Evolutionary conservation across 1,139 yeast genomes (phyloP).

Genomic region (Saccharomyces hybrid): DNA sequence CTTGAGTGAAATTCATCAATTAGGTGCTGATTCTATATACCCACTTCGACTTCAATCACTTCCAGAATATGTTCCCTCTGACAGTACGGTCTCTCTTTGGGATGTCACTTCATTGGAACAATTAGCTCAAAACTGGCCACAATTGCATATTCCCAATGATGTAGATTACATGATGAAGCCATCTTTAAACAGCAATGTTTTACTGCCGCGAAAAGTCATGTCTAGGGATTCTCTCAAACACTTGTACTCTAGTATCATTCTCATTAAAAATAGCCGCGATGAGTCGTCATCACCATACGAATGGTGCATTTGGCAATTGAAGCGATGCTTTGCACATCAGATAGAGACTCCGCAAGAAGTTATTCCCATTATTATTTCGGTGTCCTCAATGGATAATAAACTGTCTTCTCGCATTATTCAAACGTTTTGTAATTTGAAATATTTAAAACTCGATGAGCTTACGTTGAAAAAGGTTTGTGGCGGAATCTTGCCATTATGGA

Average conservation of each 20-base stretch:
- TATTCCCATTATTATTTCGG: neutral
- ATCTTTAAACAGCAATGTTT: neutral
- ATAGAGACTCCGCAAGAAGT: neutral
- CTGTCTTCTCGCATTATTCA: neutral
- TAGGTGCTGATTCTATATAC: neutral
- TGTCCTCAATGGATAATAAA: neutral
- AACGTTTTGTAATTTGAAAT: neutral
- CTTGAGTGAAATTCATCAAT: constrained; percentile 9
- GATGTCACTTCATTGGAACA: neutral
- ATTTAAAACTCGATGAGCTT: neutral
- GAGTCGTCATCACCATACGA: neutral
- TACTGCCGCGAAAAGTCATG: neutral
- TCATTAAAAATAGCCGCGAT: neutral
- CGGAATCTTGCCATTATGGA: neutral
- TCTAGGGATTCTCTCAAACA: neutral
- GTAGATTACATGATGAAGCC: neutral
- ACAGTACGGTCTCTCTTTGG: neutral
- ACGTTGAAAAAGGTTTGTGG: neutral
- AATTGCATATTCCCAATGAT: neutral
- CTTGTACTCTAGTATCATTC: neutral
- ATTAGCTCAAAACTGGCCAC: neutral
- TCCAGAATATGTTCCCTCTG: neutral
- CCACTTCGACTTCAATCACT: neutral
- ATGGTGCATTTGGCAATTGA: neutral
- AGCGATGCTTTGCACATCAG: neutral